Evolutionary conservation across 768 basidiomycete species (phyloP), one percentile per base, ranked within the genome.

Genomic region (Termitomyces sp.): DNA sequence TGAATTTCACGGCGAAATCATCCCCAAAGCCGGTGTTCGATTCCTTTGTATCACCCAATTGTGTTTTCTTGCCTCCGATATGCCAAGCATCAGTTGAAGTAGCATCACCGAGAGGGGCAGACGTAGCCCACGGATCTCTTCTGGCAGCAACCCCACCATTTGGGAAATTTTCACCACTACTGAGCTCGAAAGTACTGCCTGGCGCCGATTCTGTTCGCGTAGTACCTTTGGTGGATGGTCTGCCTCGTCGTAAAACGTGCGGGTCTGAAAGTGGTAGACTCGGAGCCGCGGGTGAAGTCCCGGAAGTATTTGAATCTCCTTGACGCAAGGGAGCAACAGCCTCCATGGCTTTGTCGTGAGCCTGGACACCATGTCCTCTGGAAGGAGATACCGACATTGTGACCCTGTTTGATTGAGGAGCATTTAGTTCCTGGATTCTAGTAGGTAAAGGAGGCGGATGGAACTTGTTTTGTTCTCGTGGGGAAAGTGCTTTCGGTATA

Each of bases 261-360:
- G 44, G 13, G 20, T 56, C 67, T 65, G 29, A 63, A 61, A 24
- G 70, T 32, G 74, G 74, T 53, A 74, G 68, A 68, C 32, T 72
- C 5, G 73, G 41, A 4, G 65, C 68, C 9, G 77, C 66, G 8
- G 76, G 74, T 32, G 69, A 59, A 7, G 71, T 63, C 24, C 22
- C 57, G 22, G 55, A 34, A 50, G 74, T 72, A 58, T 71, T 69
- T 36, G 72, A 66, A 49, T 88, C 78, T 18, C 88, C 90, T 34
- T 88, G 76, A 39, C 88, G 82, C 85, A 89, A 85, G 0, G 90
- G 88, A 32, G 86, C 85, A 56, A 91, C 87, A 13, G 88, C 88
- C 63, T 90, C 90, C 20, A 90, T 74, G 5, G 89, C 88, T 64
- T 84, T 88, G 57, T 92, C 88, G 41, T 87, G 82, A 9, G 86